Percentiles rank a stretch among this genome's conserved stretches.
phyloP scores from a whole-genome alignment of 331 rosid genomes.

The Spiraea crenata region DNA sequence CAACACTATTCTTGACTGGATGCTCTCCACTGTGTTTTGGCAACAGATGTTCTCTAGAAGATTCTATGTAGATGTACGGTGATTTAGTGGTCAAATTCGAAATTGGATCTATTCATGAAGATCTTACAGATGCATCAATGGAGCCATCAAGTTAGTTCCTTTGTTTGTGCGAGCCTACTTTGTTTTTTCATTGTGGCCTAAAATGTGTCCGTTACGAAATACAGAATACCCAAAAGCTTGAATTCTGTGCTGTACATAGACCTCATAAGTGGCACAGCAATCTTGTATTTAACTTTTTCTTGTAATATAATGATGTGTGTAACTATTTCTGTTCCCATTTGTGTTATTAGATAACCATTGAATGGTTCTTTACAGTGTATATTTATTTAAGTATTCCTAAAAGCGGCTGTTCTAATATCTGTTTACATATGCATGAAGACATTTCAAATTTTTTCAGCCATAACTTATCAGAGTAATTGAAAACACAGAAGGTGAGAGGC shows the following conservation, averaged over 20 bases:
- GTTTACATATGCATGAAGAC: too few relatives aligned
- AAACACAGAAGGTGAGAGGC: background rate
- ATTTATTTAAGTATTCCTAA: conserved; percentile 40
- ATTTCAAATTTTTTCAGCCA: background rate
- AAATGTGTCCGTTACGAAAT: conserved; percentile 51
- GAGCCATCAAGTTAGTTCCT: conserved; percentile 49
- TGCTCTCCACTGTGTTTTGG: conserved; percentile 34
- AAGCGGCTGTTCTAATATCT: conserved; percentile 41
- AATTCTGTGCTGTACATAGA: conserved; percentile 76
- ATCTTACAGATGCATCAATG: conserved; percentile 34
- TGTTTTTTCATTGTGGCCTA: conserved; percentile 60
- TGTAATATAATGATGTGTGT: conserved; percentile 56
- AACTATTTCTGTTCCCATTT: conserved; percentile 34
- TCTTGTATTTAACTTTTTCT: conserved; percentile 58
- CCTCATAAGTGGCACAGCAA: conserved; percentile 47
- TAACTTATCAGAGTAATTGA: background rate
- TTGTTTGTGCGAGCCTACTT: conserved; percentile 43
- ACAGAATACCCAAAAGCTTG: conserved; percentile 53
- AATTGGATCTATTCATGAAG: conserved; percentile 29
- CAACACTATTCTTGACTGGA: conserved; percentile 23
- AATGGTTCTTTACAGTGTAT: conserved; percentile 33
- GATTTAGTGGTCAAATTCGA: conserved; percentile 38
- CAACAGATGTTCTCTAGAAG: conserved; percentile 38
- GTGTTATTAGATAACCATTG: conserved; percentile 39
- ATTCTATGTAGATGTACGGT: conserved; percentile 35